Evolutionary conservation across 306 rosid genomes (phyloP), one percentile per base, ranked within the genome.

Genomic region (apple (Malus domestica)): DNA sequence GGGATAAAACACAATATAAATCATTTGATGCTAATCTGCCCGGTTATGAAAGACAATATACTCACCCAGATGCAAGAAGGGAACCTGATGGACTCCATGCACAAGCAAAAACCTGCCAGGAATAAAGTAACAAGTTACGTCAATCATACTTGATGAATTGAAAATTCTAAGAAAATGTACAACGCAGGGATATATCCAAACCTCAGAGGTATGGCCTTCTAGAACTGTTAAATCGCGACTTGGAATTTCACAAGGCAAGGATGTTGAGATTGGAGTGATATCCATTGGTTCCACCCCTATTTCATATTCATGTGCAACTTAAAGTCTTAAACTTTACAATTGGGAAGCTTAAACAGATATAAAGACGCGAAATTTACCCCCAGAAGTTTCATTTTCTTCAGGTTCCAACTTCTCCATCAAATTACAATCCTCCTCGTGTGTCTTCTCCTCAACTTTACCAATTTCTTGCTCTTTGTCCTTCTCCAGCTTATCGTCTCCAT

Each of bases 41-140:
- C 66, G 13, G 11, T 29, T 3, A 40, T 25, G 19, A 22, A 57
- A 22, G 75, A 45, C 75, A 59, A 42, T 18, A 45, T 38, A 80
- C 94, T 84, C 82, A 89, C 94, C 91, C 94, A 27, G 94, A 89
- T 18, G 94, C 94, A 80, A 89, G 90, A 83, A 87, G 87, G 0
- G 88, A 87, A 44, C 90, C 89, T 8, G 88, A 78, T 54, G 94
- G 91, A 78, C 83, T 89, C 94, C 94, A 89, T 27, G 91, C 94
- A 82, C 94, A 89, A 80, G 91, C 88, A 84, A 85, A 89, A 72
- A 89, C 91, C 91, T 89, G 82, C 19, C 54, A 67, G 67, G 23
- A 79, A 14, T 13, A 54, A 67, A 68, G 42, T 19, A 76, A 77
- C 44, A 33, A 27, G n/a, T 29, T 75, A 64, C 71, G 13, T 20